Percentiles rank a stretch among this genome's conserved stretches.
phyloP scores from a whole-genome alignment of 2,329 filamentous ascomycete species.

The Aureobasidium sp. region DNA sequence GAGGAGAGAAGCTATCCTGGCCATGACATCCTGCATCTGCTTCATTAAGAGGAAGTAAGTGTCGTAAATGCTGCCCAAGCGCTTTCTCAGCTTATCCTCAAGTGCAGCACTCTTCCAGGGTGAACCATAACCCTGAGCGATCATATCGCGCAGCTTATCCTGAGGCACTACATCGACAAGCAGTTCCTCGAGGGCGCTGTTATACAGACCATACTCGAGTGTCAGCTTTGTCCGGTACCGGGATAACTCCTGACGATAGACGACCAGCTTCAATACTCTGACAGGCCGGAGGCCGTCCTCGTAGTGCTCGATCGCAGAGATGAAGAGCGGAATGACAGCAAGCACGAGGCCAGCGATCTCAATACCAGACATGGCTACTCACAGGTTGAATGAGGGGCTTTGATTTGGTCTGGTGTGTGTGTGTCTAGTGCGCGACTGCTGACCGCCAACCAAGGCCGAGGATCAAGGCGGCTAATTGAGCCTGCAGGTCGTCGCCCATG shows the following conservation, averaged over 20 bases:
- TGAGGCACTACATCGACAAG: not conserved
- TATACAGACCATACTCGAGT: not conserved
- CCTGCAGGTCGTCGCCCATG: not conserved
- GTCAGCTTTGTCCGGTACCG: not conserved
- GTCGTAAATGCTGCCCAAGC: not conserved
- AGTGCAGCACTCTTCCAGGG: not conserved
- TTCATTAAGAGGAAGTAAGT: not conserved
- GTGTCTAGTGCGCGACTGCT: not conserved
- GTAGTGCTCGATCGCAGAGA: conserved; percentile 4
- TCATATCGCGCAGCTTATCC: not conserved
- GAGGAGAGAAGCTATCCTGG: not conserved
- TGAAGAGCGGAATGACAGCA: not conserved
- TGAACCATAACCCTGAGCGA: not conserved
- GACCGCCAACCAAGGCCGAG: not conserved
- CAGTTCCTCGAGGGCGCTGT: not conserved
- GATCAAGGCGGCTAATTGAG: not conserved
- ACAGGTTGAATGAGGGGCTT: not conserved
- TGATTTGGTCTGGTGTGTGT: not conserved
- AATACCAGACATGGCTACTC: not conserved
- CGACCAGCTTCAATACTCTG: not conserved
- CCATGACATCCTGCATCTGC: not conserved
- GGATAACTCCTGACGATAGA: not conserved
- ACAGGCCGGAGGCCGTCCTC: not conserved
- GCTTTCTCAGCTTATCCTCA: not conserved
- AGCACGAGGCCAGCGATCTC: conserved; percentile 1